Base-by-base conservation (phyloP, 2,329 filamentous ascomycete species). In the Colletotrichum navitas region DNA sequence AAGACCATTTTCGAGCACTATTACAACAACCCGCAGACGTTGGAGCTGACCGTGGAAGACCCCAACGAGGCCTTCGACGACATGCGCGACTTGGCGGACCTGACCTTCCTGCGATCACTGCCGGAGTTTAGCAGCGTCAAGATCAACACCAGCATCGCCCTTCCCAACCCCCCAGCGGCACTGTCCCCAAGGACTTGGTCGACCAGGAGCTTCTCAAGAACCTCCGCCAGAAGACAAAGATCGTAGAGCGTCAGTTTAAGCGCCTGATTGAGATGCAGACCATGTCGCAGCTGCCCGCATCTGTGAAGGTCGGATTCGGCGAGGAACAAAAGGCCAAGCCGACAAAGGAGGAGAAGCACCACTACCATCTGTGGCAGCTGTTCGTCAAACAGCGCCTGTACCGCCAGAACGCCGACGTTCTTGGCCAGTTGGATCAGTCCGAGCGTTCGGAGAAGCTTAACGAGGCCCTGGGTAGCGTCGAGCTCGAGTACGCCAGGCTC, bases 1-100 rank as follows among this genome's bases (percentile, higher is more conserved):
- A 90, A 90, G 71, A 87, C 90, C 60, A 93, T 98, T 75, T 95
- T 94, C 78, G 83, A 87, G 10, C 83, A 90, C 75, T 92, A 93
- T 74, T 86, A 92, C 69, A 85, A 89, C 43, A 88, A 92, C 68
- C 80, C 88, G 0, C 90, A 91, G 72, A 92, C 94, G 10, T 86
- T 90, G 66, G 95, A 98, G 79, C 88, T 99, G 77, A 97, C 95
- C 0, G 91, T 99, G 7, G 96, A 99, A 82, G 95, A 98, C 73
- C 97, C 96, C 0, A 98, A 93, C 77, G 93, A 95, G 78, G 90
- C 88, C 1, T 97, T 97, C 76, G 93, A 96, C 77, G 90, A 94
- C 71, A 85, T 97, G 76, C 89, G 94, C 75, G 93, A 96, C 78
- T 84, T 92, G 63, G 91, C 90, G 76, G 94, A 97, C 76, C 83